Conservation (phyloP, 768 basidiomycete genomes). For the Cyclocybe cylindracea region DNA sequence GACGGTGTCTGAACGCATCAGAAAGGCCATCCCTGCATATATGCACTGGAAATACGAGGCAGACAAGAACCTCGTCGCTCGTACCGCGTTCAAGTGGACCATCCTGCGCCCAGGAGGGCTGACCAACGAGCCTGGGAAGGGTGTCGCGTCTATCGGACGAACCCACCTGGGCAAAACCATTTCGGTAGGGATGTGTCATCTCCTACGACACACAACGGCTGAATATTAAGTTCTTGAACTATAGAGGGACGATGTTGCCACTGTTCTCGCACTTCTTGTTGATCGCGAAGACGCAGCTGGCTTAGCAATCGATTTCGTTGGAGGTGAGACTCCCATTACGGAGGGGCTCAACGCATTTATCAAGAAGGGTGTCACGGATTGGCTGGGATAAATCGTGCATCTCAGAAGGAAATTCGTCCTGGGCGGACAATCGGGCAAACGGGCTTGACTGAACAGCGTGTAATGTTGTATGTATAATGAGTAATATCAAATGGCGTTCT, state of each 20-base stretch:
- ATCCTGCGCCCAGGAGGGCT: conserved; percentile 68
- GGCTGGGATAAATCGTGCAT: conserved; percentile 22
- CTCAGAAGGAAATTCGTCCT: no score
- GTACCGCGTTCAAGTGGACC: conserved; percentile 63
- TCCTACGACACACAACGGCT: background rate
- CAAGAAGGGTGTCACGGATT: conserved; percentile 49
- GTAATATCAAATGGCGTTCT: no score
- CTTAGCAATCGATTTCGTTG: conserved; percentile 58
- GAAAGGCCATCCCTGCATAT: conserved; percentile 45
- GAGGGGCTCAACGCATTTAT: conserved; percentile 51
- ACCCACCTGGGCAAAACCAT: conserved; percentile 49
- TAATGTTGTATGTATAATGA: no score
- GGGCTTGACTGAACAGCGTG: no score
- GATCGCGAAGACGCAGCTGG: conserved; percentile 56
- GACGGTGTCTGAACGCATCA: conserved; percentile 37
- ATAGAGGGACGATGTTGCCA: conserved; percentile 62
- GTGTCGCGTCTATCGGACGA: conserved; percentile 51
- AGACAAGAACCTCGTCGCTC: conserved; percentile 46
- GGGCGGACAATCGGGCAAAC: no score
- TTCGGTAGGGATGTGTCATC: conserved; percentile 38
- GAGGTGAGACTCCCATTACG: conserved; percentile 48
- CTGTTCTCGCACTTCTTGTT: conserved; percentile 45
- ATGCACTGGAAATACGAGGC: conserved; percentile 53
- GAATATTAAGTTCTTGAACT: background rate
- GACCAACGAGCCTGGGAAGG: conserved; percentile 49